A percentile compares a stretch with the other conserved stretches of the same genome.
phyloP scores from a whole-genome alignment of 495 filamentous ascomycete genomes.

The Hyaloscypha hepaticicola region DNA sequence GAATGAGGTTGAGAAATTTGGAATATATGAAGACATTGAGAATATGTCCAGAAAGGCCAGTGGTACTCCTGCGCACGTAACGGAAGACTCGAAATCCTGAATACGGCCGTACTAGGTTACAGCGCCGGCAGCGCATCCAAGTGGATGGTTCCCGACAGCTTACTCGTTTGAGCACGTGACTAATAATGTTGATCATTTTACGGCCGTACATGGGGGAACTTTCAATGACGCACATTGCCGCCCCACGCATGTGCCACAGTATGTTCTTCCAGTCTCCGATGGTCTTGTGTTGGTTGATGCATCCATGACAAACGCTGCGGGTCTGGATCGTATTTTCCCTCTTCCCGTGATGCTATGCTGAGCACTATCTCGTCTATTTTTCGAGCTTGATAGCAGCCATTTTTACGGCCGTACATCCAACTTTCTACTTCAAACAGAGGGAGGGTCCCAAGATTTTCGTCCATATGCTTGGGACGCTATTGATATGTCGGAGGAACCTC shows the following conservation, averaged over 20 bases:
- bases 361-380: too few relatives aligned
- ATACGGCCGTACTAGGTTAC: neutral
- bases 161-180: neutral
- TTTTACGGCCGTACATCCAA: too few relatives aligned
- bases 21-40: neutral
- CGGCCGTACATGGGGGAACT: neutral
- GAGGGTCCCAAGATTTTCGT: too few relatives aligned
- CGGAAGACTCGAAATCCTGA: neutral
- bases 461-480: too few relatives aligned
- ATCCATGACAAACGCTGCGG: neutral
- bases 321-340: neutral
- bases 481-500: too few relatives aligned
- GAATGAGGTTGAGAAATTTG: slow-evolving; percentile 11
- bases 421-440: too few relatives aligned
- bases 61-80: neutral
- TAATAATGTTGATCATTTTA: neutral
- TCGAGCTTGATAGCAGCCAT: too few relatives aligned
- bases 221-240: neutral
- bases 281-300: neutral
- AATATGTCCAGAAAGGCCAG: neutral
- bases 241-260: neutral
- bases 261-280: too few relatives aligned
- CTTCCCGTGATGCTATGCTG: too few relatives aligned
- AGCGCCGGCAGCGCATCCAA: neutral
- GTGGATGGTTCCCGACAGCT: slow-evolving; percentile 1